Base-by-base conservation (phyloP, 768 basidiomycete genomes). In the Royoungia palumana region DNA sequence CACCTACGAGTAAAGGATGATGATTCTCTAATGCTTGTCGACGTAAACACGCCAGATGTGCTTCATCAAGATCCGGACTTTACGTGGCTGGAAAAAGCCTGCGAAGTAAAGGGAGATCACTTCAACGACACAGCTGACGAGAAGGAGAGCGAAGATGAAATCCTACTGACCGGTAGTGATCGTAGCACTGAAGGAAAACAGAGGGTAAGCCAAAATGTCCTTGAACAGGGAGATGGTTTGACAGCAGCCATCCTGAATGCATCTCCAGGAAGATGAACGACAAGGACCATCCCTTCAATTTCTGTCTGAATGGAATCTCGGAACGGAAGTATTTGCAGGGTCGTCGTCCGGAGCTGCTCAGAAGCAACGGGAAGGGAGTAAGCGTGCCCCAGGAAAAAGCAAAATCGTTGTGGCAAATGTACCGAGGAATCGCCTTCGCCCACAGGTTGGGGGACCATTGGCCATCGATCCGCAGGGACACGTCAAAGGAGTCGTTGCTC, bases 21-120 rank as follows among this genome's bases (percentile, higher is more conserved):
- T 35, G 65, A 66, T 1, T 66, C 66, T 0, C 40, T 66, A 22
- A 46, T 68, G 53, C 56, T 66, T n/a, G 55, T 66, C 32, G 64
- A 68, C 28, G 25, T 50, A 16, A 62, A 66, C 36, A 55, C 56
- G 11, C 56, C 66, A 7, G 65, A 66, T 30, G 28, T 32, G 11
- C 42, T 66, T 8, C 37, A 38, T 30, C 44, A 49, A 20, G 40
- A 19, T 27, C 44, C 40, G 6, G 56, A 62, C 22, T 36, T 62
- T 32, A 45, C 43, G 16, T 68, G 66, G 65, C 21, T 68, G 24
- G 64, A 66, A 11, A 54, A 64, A 24, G 57, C 64, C 16, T 66
- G 64, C 25, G 28, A 47, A 35, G 62, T 66, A 38, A 62, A 49
- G 40, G 66, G 65, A 11, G 65, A 66, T 44, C 55, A 35, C 17